These are phyloP conservation scores for Takakia lepidozioides DNA, from an alignment of 225 moss, liverwort and hornwort genomes.

Conservation along the genomic window DNA sequence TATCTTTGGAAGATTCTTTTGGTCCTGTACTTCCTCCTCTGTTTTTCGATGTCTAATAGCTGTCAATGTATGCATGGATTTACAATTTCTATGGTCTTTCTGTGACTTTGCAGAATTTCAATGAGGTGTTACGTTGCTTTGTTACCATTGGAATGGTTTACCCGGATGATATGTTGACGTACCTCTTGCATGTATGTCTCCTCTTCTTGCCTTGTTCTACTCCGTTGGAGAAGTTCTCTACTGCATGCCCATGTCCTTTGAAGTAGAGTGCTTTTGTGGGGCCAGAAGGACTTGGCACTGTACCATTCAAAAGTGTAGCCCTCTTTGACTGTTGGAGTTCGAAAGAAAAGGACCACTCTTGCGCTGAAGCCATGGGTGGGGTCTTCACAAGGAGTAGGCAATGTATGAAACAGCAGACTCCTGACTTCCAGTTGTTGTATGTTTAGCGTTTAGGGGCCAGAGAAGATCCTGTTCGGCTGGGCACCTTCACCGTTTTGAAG, in stretches of 20 bases:
- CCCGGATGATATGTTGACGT: slow-evolving; percentile 68
- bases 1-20: too few species aligned
- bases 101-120: slow-evolving; percentile 57
- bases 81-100: too few species aligned
- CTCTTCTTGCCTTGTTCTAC: slow-evolving; percentile 5
- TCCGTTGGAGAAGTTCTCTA: too few species aligned
- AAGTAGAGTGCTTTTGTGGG: too few species aligned
- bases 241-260: slow-evolving; percentile 2
- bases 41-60: too few species aligned
- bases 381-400: too few species aligned
- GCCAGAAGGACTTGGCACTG: neutral
- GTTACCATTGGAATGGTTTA: slow-evolving; percentile 64
- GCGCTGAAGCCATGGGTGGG: too few species aligned
- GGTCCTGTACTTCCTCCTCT: too few species aligned
- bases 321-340: neutral
- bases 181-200: slow-evolving; percentile 50
- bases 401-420: too few species aligned
- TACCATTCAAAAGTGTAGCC: neutral
- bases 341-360: too few species aligned
- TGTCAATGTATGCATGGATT: too few species aligned
- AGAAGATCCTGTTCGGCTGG: slow-evolving; percentile 82
- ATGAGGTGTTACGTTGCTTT: slow-evolving; percentile 93
- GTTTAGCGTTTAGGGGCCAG: slow-evolving; percentile 69
- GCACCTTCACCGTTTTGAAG: slow-evolving; percentile 84
- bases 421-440: slow-evolving; percentile 16